Evolutionary conservation across 768 basidiomycete species (phyloP), one percentile per base, ranked within the genome.

Genomic region (Panaeolus cyanescens): DNA sequence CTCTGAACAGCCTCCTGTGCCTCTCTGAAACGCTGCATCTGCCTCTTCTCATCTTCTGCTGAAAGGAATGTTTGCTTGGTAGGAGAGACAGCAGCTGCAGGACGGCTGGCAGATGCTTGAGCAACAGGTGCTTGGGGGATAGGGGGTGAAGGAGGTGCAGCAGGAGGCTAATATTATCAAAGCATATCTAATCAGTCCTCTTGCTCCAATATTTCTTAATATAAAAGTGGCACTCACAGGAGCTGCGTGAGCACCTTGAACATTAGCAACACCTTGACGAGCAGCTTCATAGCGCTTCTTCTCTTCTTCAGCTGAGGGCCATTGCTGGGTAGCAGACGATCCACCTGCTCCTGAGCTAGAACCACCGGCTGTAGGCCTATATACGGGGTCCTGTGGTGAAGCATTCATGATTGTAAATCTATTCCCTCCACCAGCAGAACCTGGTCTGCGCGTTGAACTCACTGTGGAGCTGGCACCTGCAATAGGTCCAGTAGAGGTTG

Each of bases 31-130:
- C 92, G 69, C n/a, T 82, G 45, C 45, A 50, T 50, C 15, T 50
- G 79, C 1, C 82, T 73, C 67, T 94, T 93, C 70, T 94, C 92
- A 59, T 87, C 84, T 72, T 92, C 92, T 0, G 93, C 90, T 1
- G 87, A 82, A 6, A 78, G 77, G 90, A 89, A 93, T 36, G 57
- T 57, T 10, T 71, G 70, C 31, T 69, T 66, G 31, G 61, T 62
- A 19, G 68, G 53, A 17, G 68, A 55, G 3, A 58, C 34, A 54
- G 66, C 57, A 39, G 65, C 60, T 59, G 69, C 60, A 36, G 63
- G 58, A 61, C 59, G 50, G 32, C 56, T 33, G 55, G 61, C 28
- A 62, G 58, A 61, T 62, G 64, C 20, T 68, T 65, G 36, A 59
- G 72, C 56, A 53, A 60, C 32, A 36, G 65, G 67, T 12, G 22